Evolutionary conservation across 2,329 filamentous ascomycete genomes (phyloP).

Genomic region (Domatiomyces catenatus): DNA sequence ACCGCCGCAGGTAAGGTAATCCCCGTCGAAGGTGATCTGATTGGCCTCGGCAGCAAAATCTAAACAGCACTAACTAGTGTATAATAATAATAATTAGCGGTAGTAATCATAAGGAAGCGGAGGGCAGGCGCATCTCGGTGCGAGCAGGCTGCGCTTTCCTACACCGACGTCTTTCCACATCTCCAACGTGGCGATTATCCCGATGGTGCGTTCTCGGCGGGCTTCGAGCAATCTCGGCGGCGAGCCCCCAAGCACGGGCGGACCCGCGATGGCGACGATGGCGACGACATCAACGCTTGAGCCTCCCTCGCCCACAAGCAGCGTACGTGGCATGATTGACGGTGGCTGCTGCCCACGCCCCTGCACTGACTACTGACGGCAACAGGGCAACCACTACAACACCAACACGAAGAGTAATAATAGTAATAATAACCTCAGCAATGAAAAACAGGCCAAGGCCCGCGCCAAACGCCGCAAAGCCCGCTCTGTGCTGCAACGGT

Average conservation of each 20-base stretch:
- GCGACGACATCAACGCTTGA: constrained; percentile 8
- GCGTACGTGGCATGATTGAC: neutral
- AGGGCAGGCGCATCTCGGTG: too few relatives aligned
- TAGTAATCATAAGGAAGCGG: too few relatives aligned
- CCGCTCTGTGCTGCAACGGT: constrained; percentile 29
- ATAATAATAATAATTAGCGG: too few relatives aligned
- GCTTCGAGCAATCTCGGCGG: constrained; percentile 31
- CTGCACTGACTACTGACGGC: neutral
- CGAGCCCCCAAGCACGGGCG: constrained; percentile 33
- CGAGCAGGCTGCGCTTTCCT: too few relatives aligned
- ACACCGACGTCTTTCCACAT: too few relatives aligned
- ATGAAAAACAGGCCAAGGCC: constrained; percentile 18
- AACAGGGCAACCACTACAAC: constrained; percentile 2
- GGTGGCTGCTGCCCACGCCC: neutral
- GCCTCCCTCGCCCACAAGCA: neutral
- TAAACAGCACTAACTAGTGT: too few relatives aligned
- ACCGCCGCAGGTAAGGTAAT: too few relatives aligned
- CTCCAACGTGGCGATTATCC: neutral
- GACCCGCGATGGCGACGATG: constrained; percentile 32
- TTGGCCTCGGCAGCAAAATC: too few relatives aligned
- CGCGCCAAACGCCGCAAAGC: constrained; percentile 31
- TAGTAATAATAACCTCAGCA: neutral
- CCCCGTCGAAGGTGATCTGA: too few relatives aligned
- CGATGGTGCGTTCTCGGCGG: constrained; percentile 23
- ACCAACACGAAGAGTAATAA: neutral